Evolutionary conservation across 1,284 basidiomycete genomes (phyloP), one percentile per base, ranked within the genome.

Genomic region (Sanguinoderma infundibulare): DNA sequence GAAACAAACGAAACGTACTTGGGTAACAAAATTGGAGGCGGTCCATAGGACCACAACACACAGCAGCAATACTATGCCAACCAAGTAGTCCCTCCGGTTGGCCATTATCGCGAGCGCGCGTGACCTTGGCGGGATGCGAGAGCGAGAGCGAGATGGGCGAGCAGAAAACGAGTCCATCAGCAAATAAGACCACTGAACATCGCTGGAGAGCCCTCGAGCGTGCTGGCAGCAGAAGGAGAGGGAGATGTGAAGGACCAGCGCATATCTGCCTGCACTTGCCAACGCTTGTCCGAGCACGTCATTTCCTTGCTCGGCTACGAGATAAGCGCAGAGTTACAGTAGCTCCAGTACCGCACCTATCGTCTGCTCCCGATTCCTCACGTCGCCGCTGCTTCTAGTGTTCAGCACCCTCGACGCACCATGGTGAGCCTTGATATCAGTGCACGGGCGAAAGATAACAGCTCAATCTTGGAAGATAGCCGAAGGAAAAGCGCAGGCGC

Each of bases 21-120:
- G 91, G 12, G 91, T 93, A 35, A 94, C 76, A 69, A 92, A 94
- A 73, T 88, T 92, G 44, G 88, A 89, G 10, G 80, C 77, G 17
- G 90, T 96, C 95, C 95, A 97, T 14, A 96, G 83, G 26, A 95
- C 69, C 49, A 96, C 94, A 52, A 97, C 95, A 46, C 89, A 68
- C 5, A 95, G 75, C 24, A 96, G 82, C 30, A 96, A 79, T 38
- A 78, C 75, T 53, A 96, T 86, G 57, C 94, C 94, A 53, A 87
- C 71, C 54, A 84, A 72, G 77, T 94, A 95, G 64, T 90, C 80
- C 55, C 72, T 81, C 66, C 74, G 63, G 46, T 58, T 57, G n/a
- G 62, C 60, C 17, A 60, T 53, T 39, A 66, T 55, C 12, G 55
- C 28, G 15, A 57, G 64, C 20, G 49, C 46, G 17, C 65, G 66